Evolutionary conservation across 495 filamentous ascomycete genomes (phyloP).

Genomic region (Aspergillus funiculosus): DNA sequence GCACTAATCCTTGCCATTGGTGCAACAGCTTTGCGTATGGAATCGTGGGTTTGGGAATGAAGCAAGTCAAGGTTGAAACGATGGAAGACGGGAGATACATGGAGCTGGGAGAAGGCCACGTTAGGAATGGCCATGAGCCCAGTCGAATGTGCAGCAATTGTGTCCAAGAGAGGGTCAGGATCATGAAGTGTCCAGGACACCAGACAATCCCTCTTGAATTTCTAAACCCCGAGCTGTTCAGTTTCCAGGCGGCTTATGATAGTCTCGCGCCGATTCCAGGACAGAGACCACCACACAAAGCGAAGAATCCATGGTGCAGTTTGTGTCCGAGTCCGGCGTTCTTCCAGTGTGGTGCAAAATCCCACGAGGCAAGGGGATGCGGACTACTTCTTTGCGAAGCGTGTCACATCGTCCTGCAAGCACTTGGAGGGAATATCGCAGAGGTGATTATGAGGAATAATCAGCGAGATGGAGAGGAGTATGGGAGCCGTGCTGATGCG

Average conservation of each 20-base stretch:
- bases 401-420: conserved; percentile 26
- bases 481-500: conserved; percentile 36
- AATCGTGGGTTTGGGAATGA: conserved; percentile 30
- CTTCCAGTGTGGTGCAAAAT: conserved; percentile 25
- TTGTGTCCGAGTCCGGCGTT: conserved; percentile 37
- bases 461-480: conserved; percentile 12
- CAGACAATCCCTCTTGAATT: conserved; percentile 20
- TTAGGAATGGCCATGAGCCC: conserved; percentile 20
- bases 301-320: conserved; percentile 32
- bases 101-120: conserved; percentile 32
- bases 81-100: conserved; percentile 20
- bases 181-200: conserved; percentile 31
- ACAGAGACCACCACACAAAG: conserved; percentile 1
- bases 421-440: conserved; percentile 24
- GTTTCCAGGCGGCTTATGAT: conserved; percentile 22
- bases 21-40: conserved; percentile 31
- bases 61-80: conserved; percentile 25
- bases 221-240: conserved; percentile 14
- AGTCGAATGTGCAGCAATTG: conserved; percentile 38
- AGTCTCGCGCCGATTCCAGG: conserved; percentile 16
- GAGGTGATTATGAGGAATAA: conserved; percentile 22
- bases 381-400: conserved; percentile 36
- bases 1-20: conserved; percentile 31
- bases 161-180: conserved; percentile 26
- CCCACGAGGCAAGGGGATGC: conserved; percentile 26